These are phyloP conservation scores for Fusarium sterilihyphosum DNA, from an alignment of 2,329 filamentous ascomycete species.

Conservation along the genomic window DNA sequence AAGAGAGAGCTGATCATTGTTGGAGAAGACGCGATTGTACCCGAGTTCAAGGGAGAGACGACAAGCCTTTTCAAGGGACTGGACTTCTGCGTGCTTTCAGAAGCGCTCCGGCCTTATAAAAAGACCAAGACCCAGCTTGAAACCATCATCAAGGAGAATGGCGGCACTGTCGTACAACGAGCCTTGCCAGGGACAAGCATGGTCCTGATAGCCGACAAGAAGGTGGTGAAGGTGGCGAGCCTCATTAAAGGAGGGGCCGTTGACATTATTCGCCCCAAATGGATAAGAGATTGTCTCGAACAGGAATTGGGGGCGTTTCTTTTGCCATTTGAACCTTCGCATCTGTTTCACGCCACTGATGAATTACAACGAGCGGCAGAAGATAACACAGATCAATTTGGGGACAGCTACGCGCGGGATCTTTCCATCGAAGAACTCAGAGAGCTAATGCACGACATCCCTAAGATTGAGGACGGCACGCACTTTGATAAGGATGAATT, in stretches of 20 bases:
- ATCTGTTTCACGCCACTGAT: slow-evolving; percentile 77
- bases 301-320: slow-evolving; percentile 67
- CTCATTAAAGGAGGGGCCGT: slow-evolving; percentile 76
- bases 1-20: slow-evolving; percentile 77
- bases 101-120: slow-evolving; percentile 74
- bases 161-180: slow-evolving; percentile 81
- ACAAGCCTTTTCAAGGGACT: slow-evolving; percentile 78
- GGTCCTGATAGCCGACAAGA: slow-evolving; percentile 82
- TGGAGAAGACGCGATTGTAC: slow-evolving; percentile 65
- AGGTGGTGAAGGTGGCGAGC: slow-evolving; percentile 82
- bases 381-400: slow-evolving; percentile 76
- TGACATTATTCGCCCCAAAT: slow-evolving; percentile 80
- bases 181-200: slow-evolving; percentile 70
- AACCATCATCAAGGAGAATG: slow-evolving; percentile 81
- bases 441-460: slow-evolving; percentile 60
- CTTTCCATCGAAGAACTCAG: slow-evolving; percentile 71
- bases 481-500: slow-evolving; percentile 59
- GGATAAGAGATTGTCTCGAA: slow-evolving; percentile 85
- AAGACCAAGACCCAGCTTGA: slow-evolving; percentile 84
- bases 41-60: slow-evolving; percentile 63
- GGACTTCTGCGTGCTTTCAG: slow-evolving; percentile 85
- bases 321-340: slow-evolving; percentile 68
- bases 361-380: slow-evolving; percentile 64
- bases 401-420: slow-evolving; percentile 85
- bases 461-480: slow-evolving; percentile 54